phyloP scores from a whole-genome alignment of 2,329 filamentous ascomycete species.

The Colletotrichum plurivorum region DNA sequence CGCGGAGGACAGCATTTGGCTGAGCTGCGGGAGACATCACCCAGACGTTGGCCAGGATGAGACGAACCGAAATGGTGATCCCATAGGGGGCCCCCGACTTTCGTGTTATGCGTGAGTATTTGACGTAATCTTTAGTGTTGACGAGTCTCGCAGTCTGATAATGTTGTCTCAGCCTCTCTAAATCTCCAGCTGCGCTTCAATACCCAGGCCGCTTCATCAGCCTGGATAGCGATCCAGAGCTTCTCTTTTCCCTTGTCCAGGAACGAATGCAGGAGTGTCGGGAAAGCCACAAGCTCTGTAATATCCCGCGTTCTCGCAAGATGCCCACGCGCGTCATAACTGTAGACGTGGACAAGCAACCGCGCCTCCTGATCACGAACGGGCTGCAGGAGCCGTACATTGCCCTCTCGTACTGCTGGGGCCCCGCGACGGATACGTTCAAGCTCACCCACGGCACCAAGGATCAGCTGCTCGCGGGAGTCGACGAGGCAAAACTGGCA shows the following conservation, averaged over 20 bases:
- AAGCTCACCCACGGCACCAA: neutral
- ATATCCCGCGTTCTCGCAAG: neutral
- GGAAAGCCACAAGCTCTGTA: neutral
- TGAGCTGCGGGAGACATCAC: neutral
- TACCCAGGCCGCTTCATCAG: constrained; percentile 6
- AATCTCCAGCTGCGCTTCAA: neutral
- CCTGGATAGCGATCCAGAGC: neutral
- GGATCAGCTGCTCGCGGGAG: neutral
- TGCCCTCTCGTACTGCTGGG: constrained; percentile 10
- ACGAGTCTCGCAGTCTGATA: neutral
- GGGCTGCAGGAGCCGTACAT: constrained; percentile 6
- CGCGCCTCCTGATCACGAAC: neutral
- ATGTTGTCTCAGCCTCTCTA: neutral
- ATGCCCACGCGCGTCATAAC: constrained; percentile 6
- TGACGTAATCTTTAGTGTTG: neutral
- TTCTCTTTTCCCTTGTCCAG: neutral
- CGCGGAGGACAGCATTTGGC: neutral
- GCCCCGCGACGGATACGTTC: neutral
- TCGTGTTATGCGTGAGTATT: constrained; percentile 2
- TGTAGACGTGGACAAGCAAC: neutral
- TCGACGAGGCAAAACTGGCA: neutral
- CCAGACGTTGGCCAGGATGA: neutral
- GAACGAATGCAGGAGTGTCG: neutral
- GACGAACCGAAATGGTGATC: neutral
- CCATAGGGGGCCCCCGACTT: neutral